A percentile compares a stretch with the other conserved stretches of the same genome.
These are phyloP conservation scores for Mycena galericulata DNA, from an alignment of 768 basidiomycete species.

Conservation along the genomic window DNA sequence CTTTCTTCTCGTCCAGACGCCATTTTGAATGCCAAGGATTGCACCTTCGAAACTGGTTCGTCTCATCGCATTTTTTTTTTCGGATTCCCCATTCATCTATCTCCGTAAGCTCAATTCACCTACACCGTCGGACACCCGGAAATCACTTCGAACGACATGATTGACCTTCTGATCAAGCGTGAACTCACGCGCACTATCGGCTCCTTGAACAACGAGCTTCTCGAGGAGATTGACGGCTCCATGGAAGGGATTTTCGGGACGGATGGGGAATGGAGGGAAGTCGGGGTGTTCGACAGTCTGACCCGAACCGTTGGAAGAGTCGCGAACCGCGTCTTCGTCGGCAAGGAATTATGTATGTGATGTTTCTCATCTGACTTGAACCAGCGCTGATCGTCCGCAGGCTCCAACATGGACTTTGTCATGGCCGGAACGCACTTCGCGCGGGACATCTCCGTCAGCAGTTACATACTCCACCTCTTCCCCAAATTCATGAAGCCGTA, in stretches of 20 bases:
- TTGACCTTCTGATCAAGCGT: conserved; percentile 33
- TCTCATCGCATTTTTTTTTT: not conserved
- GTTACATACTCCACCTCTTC: conserved; percentile 28
- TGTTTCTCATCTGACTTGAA: not conserved
- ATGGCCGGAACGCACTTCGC: conserved; percentile 27
- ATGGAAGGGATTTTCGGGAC: conserved; percentile 7
- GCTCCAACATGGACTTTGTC: conserved; percentile 29
- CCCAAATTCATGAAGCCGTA: conserved; percentile 33
- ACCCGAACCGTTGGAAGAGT: conserved; percentile 23
- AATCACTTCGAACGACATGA: conserved; percentile 29
- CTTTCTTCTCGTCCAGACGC: conserved; percentile 19
- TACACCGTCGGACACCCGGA: conserved; percentile 32
- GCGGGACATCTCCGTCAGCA: conserved; percentile 27
- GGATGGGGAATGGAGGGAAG: conserved; percentile 22
- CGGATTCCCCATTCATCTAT: not conserved
- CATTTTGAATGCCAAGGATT: conserved; percentile 30
- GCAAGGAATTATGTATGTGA: conserved; percentile 31
- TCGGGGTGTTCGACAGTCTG: conserved; percentile 15
- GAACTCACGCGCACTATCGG: conserved; percentile 32
- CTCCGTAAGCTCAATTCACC: conserved; percentile 23
- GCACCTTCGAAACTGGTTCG: conserved; percentile 31
- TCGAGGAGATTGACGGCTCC: conserved; percentile 26
- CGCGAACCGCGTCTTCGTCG: conserved; percentile 28
- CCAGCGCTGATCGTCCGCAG: not conserved
- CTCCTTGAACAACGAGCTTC: conserved; percentile 14